A percentile compares a stretch with the other conserved stretches of the same genome.
Evolutionary conservation across 2,329 filamentous ascomycete species (phyloP).

Genomic region (Daldinia eschscholtzii): DNA sequence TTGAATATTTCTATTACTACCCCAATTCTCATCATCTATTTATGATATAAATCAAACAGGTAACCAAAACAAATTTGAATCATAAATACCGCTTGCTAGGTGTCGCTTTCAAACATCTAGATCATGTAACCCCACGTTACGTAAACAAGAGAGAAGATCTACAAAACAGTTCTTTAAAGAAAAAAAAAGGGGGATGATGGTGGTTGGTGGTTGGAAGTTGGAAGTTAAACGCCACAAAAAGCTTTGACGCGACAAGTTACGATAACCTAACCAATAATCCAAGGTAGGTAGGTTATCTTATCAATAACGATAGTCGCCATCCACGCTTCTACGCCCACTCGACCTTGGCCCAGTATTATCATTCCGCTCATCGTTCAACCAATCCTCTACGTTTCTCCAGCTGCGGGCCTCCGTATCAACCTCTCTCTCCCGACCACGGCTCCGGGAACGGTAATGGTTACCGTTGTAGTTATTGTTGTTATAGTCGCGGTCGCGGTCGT

Average conservation of each 20-base stretch:
- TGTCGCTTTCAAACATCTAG: background rate
- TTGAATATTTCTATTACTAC: constrained; percentile 7
- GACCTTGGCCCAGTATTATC: constrained; percentile 30
- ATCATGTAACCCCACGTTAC: constrained; percentile 2
- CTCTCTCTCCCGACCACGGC: constrained; percentile 46
- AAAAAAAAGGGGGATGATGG: background rate
- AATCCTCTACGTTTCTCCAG: constrained; percentile 54
- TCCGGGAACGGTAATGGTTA: constrained; percentile 15
- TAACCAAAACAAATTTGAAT: background rate
- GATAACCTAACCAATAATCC: too few species aligned
- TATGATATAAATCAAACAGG: background rate
- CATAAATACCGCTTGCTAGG: constrained; percentile 15
- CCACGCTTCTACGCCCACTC: constrained; percentile 30
- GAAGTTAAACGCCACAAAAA: background rate
- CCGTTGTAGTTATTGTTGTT: too few species aligned
- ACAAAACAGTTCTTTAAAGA: background rate
- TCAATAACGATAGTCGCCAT: constrained; percentile 44
- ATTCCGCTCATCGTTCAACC: constrained; percentile 48
- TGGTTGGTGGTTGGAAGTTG: background rate
- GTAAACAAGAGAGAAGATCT: constrained; percentile 7
- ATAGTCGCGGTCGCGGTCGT: constrained; percentile 22
- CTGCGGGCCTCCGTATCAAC: constrained; percentile 50
- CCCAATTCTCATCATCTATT: constrained; percentile 9
- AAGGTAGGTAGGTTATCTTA: background rate
- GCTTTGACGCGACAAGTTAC: background rate